phyloP scores from a whole-genome alignment of 1,284 basidiomycete species.

The Irpex rosettiformis region DNA sequence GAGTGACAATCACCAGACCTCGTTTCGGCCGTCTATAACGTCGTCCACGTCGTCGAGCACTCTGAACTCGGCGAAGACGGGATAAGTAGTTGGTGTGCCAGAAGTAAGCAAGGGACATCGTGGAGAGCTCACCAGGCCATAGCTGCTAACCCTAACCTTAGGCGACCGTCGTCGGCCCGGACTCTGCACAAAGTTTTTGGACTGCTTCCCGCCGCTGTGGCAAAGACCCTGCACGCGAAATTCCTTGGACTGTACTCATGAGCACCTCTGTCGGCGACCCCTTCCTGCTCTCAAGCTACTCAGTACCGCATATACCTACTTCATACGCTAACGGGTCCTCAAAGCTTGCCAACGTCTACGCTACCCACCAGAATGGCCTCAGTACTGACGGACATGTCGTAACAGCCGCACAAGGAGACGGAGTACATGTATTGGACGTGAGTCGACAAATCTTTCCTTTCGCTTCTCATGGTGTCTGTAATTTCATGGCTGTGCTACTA shows the following conservation, averaged over 20 bases:
- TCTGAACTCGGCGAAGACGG: no score
- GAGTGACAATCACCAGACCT: not conserved
- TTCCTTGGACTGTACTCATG: slow-evolving; percentile 25
- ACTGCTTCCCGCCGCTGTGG: not conserved
- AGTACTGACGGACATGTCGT: slow-evolving; percentile 55
- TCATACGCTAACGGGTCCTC: slow-evolving; percentile 15
- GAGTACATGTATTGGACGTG: slow-evolving; percentile 70
- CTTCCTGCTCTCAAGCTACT: slow-evolving; percentile 53
- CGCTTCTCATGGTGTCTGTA: slow-evolving; percentile 15
- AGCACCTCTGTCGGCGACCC: slow-evolving; percentile 53
- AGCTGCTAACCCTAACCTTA: not conserved
- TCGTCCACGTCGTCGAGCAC: not conserved
- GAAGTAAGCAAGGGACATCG: not conserved
- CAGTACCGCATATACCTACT: slow-evolving; percentile 25
- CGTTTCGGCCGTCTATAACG: not conserved
- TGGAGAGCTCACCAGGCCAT: not conserved
- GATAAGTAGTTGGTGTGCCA: no score
- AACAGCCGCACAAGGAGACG: slow-evolving; percentile 64
- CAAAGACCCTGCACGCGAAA: not conserved
- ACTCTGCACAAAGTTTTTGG: not conserved
- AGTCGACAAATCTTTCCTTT: no score
- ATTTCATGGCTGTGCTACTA: slow-evolving; percentile 2
- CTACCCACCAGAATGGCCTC: slow-evolving; percentile 35
- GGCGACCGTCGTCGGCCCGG: not conserved
- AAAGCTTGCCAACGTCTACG: slow-evolving; percentile 32